Base-by-base conservation (phyloP, 1,284 basidiomycete genomes). In the Leccinum proximum region DNA sequence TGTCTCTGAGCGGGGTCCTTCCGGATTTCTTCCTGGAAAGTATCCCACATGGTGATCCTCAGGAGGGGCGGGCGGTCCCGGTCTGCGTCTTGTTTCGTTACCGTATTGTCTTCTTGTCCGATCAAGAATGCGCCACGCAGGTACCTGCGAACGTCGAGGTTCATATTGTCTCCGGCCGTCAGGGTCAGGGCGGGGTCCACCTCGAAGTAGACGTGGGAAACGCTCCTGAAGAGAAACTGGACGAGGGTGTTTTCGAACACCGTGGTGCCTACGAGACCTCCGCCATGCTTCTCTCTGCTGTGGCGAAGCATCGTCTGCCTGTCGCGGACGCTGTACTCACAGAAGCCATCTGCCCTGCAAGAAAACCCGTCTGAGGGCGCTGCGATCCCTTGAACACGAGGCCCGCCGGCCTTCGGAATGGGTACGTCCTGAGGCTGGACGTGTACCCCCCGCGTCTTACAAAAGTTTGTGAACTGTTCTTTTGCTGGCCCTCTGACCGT, bases 1-100 rank as follows among this genome's bases (percentile, higher is more conserved):
- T 62, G 59, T 13, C 60, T 42, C 40, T 68, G 54, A 8, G 54
- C 30, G 0, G 11, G 1, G 37, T 68, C 67, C 57, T 56, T 6
- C 6, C 22, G 26, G 11, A 56, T 26, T 8, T 56, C 22, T 7
- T 26, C 13, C 13, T 30, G 13, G 26, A 56, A 56, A 5, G 33
- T 33, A 26, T 56, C 53, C 53, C 53, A 56, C 8, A 13, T 26
- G 11, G 22, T 56, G 8, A 56, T 56, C 26, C 11, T 56, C 53
- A 56, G 3, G 7, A 30, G 14, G 3, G 53, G 53, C 2, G 53
- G 26, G 7, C 11, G 53, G 14, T 56, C 53, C 8, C 53, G 22
- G 30, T 30, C 53, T 10, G 18, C 9, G 16, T 53, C 50, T n/a
- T 18, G 50, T n/a, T 8, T 10, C 4, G n/a, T 10, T 3, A 53